Evolutionary conservation across 2,329 filamentous ascomycete species (phyloP), one percentile per base, ranked within the genome.

Genomic region (Chaetomium sp.): DNA sequence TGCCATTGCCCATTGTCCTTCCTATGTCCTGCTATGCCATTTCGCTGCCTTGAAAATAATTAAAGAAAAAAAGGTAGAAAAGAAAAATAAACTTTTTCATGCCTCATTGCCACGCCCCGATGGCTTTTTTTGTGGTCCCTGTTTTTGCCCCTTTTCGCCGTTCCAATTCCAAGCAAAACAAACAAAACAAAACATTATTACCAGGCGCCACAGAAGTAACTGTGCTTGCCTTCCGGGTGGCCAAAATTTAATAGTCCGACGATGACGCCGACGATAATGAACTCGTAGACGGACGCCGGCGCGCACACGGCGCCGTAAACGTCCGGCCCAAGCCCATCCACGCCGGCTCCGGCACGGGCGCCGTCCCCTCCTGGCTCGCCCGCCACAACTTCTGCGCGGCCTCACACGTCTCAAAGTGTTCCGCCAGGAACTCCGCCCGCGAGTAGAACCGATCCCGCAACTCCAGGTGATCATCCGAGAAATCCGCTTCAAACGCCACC

Each of bases 381-480:
- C 7, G 47, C 53, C 50, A 56, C 53, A 59, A 51, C 50, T 56
- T 55, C 54, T 51, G 35, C 1, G 57, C 57, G 11, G 46, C 11
- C 14, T 4, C 36, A 38, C 57, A 59, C 44, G 53, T 51, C 19
- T 42, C 54, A 56, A 59, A 45, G 47, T 59, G 54, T 37, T 35
- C 10, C 19, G 19, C 19, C 33, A 52, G 2, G 34, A 59, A 59
- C 46, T 14, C 57, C 2, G 42, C 43, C 14, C 42, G 34, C 5
- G 57, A 59, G n/a, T 59, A 59, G 14, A 52, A 55, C 5, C 57
- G 47, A 33, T 59, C 57, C n/a, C 57, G 42, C 2, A 52, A 34
- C 36, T 52, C 50, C 14, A 59, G 47, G 40, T 59, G 45, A 11
- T 55, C 50, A 37, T 59, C 57, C 40, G 45, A 53, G n/a, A 56